Base-by-base conservation (phyloP, 2,329 filamentous ascomycete species). In the Ophiostoma angusticollis region DNA sequence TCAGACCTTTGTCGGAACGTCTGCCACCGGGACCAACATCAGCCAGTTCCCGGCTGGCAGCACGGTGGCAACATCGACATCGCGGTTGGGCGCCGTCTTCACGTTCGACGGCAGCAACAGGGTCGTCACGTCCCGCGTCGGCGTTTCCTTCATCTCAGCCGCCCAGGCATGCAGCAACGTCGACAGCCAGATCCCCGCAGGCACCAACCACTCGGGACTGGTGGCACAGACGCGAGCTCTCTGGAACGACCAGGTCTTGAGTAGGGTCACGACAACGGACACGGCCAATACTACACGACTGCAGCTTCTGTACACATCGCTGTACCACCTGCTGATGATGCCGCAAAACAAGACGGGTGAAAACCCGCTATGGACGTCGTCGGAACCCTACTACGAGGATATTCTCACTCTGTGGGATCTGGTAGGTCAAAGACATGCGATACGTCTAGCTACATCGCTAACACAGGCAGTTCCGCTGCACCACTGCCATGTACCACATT, bases 301-400 rank as follows among this genome's bases (percentile, higher is more conserved):
- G 7, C 60, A 67, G 35, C 60, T 81, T 21, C 60, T 84, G 3
- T 84, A 84, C 57, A 72, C 72, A 0, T 76, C 74, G 0, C 53
- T 84, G 24, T 84, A 83, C 50, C 78, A 79, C 47, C 79, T 80
- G 71, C 71, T 75, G 42, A 55, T 83, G 9, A 68, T 82, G 25
- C 78, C 79, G 0, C 78, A 76, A 1, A 80, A 84, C 51, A 72
- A 76, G 45, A 82, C 78, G 0, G 78, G 76, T 0, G 80, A 84
- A 52, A 84, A 83, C 43, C 78, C 78, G 0, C 55, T 65, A 0
- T 84, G 79, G 78, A 52, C 59, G 2, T 77, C 73, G 1, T 49
- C 52, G 0, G 79, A 84, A 53, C 78, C 79, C 2, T 82, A 80
- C 50, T 84, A 80, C 49, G 74, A 80, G 42, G 79, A 84, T 42